Evolutionary conservation across 208 protist species (phyloP).

Genomic region (Leishmania tarentolae): DNA sequence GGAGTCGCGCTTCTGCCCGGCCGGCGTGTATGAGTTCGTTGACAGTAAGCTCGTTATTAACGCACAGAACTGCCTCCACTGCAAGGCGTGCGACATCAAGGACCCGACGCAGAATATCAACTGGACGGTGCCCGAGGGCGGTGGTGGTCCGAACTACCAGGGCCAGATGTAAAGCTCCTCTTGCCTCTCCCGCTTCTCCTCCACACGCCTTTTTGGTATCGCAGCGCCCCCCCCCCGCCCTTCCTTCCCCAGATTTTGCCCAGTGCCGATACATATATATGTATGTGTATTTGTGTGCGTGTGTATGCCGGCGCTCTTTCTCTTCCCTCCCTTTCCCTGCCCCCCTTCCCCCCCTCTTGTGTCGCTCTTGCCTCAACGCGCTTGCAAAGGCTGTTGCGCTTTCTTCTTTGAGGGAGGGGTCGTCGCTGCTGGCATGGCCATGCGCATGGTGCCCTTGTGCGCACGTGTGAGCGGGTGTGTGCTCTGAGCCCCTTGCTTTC

Average conservation of each 20-base stretch:
- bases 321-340: background rate
- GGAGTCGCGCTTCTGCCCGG: constrained; percentile 95
- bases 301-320: background rate
- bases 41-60: constrained; percentile 96
- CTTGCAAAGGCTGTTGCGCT: background rate
- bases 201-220: background rate
- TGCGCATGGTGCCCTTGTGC: background rate
- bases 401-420: background rate
- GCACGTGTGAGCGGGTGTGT: background rate
- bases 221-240: background rate
- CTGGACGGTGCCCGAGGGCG: constrained; percentile 95
- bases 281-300: too few relatives aligned
- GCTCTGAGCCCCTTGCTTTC: background rate
- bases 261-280: too few relatives aligned
- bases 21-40: constrained; percentile 96
- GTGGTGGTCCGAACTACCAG: constrained; percentile 86
- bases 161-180: constrained; percentile 73
- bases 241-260: background rate
- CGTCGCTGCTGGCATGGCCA: background rate
- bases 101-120: constrained; percentile 98
- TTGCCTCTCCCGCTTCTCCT: too few relatives aligned
- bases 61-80: constrained; percentile 99
- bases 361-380: too few relatives aligned
- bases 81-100: constrained; percentile 99
- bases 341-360: too few relatives aligned